Evolutionary conservation across 768 basidiomycete species (phyloP).

Genomic region (Crassisporium funariophilum): DNA sequence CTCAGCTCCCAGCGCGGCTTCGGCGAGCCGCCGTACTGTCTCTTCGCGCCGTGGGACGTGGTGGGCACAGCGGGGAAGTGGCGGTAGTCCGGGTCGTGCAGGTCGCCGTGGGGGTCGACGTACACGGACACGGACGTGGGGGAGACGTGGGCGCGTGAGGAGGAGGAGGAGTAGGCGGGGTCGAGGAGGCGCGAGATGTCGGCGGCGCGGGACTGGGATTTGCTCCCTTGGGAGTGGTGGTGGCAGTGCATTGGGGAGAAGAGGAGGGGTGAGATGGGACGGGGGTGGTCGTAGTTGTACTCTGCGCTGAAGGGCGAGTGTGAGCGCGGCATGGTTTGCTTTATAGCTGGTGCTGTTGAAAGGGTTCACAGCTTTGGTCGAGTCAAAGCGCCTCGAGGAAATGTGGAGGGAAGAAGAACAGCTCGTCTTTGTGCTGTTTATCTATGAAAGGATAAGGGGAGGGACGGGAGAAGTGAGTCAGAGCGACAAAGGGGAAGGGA

Average conservation of each 20-base stretch:
- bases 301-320: neutral
- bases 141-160: conserved; percentile 52
- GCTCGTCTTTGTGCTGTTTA: no score
- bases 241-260: conserved; percentile 3
- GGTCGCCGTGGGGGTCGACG: conserved; percentile 61
- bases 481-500: no score
- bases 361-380: no score
- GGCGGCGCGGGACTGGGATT: conserved; percentile 31
- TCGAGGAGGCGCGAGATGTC: conserved; percentile 68
- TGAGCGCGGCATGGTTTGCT: neutral
- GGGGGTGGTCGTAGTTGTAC: neutral
- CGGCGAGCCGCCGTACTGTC: conserved; percentile 19
- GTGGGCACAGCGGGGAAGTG: conserved; percentile 54
- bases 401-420: no score
- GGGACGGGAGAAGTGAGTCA: no score
- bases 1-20: conserved; percentile 8
- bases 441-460: no score
- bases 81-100: conserved; percentile 70
- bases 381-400: no score
- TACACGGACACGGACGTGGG: conserved; percentile 40
- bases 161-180: conserved; percentile 49
- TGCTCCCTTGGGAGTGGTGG: conserved; percentile 10
- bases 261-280: conserved; percentile 7
- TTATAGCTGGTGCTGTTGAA: neutral
- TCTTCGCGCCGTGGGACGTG: conserved; percentile 14